Evolutionary conservation across 176 grass and related monocot species (phyloP), one percentile per base, ranked within the genome.

Genomic region (Rhynchospora pubera): DNA sequence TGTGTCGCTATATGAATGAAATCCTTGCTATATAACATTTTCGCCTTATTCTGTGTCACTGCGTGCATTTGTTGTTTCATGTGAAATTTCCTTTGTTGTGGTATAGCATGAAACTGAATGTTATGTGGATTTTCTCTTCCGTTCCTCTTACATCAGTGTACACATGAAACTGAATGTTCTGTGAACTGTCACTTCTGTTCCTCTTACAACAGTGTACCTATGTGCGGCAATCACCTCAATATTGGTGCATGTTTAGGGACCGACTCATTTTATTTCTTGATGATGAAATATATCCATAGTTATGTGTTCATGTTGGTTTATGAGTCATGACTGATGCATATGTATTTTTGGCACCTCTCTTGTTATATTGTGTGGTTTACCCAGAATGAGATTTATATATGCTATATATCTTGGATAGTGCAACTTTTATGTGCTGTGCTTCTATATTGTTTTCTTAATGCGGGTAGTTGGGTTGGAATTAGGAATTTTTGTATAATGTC

Each of bases 71-170:
- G 72, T 77, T 77, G 50, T 77, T 77, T 28, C 50, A 56, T 4
- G 55, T 77, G 55, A 14, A 26, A 56, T 77, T 32, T 30, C 72
- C 55, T 73, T 84, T 39, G 19, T 46, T 84, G 13, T 67, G 65
- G 66, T 83, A 73, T 83, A 23, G 23, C 65, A 66, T 71, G 82
- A 44, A 72, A 28, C 82, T 83, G 52, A 65, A 71, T 48, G 55
- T 26, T 34, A 79, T 51, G 61, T 82, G 42, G 79, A 56, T 28
- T 83, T 16, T 47, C 50, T 11, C 44, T 44, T 22, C 42, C 39
- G 42, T 57, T 42, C 53, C 16, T 83, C 69, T 73, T 57, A 3
- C 7, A 30, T 19, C 26, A 28, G 26, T 28, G 26, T 28, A 28
- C 1, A 13, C 65, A 67, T 71, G 82, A 45, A 73, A 30, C 82